phyloP scores from a whole-genome alignment of 495 filamentous ascomycete species.

The Penicillium maclennaniae region DNA sequence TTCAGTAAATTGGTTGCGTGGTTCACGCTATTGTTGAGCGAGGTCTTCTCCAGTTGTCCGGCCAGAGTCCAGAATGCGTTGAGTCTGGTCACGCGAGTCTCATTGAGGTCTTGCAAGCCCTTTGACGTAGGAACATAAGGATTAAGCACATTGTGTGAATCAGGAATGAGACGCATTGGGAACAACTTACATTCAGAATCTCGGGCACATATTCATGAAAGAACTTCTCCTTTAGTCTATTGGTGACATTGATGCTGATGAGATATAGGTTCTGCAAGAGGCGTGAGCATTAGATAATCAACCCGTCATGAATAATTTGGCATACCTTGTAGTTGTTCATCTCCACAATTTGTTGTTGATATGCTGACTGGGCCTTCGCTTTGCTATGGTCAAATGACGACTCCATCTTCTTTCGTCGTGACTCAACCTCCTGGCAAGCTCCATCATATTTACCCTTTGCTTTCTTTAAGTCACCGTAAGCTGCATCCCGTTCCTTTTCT shows the following conservation, averaged over 20 bases:
- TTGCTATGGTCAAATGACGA: slow-evolving; percentile 80
- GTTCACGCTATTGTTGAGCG: slow-evolving; percentile 66
- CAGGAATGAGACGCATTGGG: neutral
- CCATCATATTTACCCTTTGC: slow-evolving; percentile 89
- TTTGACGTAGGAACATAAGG: slow-evolving; percentile 26
- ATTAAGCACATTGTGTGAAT: neutral
- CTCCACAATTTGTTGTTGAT: slow-evolving; percentile 83
- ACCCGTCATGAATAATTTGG: neutral
- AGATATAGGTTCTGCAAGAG: slow-evolving; percentile 78
- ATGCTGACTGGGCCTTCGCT: slow-evolving; percentile 78
- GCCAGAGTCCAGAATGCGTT: slow-evolving; percentile 84
- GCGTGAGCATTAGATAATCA: neutral
- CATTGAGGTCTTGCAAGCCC: slow-evolving; percentile 84
- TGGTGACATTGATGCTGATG: slow-evolving; percentile 90
- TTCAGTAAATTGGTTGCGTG: slow-evolving; percentile 64
- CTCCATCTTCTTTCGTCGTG: slow-evolving; percentile 88
- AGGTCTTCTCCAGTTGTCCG: slow-evolving; percentile 68
- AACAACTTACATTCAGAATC: slow-evolving; percentile 68
- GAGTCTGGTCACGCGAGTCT: slow-evolving; percentile 76
- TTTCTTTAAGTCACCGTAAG: slow-evolving; percentile 84
- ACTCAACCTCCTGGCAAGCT: slow-evolving; percentile 91
- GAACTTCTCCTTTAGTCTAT: slow-evolving; percentile 93
- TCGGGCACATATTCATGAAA: slow-evolving; percentile 97
- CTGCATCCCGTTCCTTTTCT: slow-evolving; percentile 79
- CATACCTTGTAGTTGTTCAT: slow-evolving; percentile 91